These are phyloP conservation scores for Alternaria atra DNA, from an alignment of 2,329 filamentous ascomycete genomes.

Conservation along the genomic window DNA sequence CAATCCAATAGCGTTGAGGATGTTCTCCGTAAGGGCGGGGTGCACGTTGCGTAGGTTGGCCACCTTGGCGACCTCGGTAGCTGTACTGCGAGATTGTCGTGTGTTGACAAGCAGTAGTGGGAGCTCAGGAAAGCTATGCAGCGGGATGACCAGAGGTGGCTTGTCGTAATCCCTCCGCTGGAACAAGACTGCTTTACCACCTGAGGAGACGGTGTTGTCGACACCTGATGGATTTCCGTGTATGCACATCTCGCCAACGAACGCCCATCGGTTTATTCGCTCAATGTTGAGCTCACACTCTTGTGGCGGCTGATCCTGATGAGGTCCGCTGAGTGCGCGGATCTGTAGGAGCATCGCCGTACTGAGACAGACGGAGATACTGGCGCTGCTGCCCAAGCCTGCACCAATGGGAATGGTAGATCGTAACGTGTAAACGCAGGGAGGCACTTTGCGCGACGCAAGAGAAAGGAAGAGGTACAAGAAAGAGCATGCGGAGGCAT, in stretches of 20 bases:
- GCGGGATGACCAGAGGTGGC: slow-evolving; percentile 76
- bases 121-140: slow-evolving; percentile 91
- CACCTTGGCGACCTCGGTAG: slow-evolving; percentile 87
- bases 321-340: slow-evolving; percentile 85
- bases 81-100: slow-evolving; percentile 84
- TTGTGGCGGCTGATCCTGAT: slow-evolving; percentile 86
- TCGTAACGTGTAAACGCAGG: slow-evolving; percentile 87
- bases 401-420: slow-evolving; percentile 94
- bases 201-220: slow-evolving; percentile 93
- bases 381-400: slow-evolving; percentile 92
- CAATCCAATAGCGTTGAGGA: slow-evolving; percentile 85
- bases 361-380: slow-evolving; percentile 87
- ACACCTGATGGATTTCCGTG: slow-evolving; percentile 97
- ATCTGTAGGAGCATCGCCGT: slow-evolving; percentile 87
- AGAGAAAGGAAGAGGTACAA: slow-evolving; percentile 93
- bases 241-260: slow-evolving; percentile 96
- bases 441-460: slow-evolving; percentile 78
- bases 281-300: slow-evolving; percentile 92
- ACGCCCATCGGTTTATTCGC: slow-evolving; percentile 97
- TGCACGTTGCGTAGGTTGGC: slow-evolving; percentile 74
- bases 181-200: slow-evolving; percentile 94
- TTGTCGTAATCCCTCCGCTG: slow-evolving; percentile 79
- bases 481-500: slow-evolving; percentile 82
- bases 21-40: slow-evolving; percentile 78
- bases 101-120: slow-evolving; percentile 92